Base-by-base conservation (phyloP, 805 yeast genomes). In the Barnettozyma pratensis region DNA sequence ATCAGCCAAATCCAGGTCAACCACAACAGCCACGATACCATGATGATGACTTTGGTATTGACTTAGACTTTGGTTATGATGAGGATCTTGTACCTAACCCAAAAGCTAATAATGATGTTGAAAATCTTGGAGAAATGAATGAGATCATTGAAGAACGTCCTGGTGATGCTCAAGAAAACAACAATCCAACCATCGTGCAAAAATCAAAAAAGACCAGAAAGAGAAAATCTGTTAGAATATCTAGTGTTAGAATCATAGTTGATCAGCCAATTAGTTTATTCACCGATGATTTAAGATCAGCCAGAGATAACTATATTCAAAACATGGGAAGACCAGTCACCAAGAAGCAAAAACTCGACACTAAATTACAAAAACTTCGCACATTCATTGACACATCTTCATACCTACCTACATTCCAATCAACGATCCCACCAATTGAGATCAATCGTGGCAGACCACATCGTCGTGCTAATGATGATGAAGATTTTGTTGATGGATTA, bases 401-500 rank as follows among this genome's bases (percentile, higher is more conserved):
- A 5, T 44, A 37, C 29, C 6, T 46, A 1, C 55, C 53, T 7
- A 37, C 1, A 26, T 49, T 30, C 14, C 5, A 37, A 7, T 8
- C 19, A 7, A 6, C 3, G 30, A 29, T 19, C 26, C 12, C 14
- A 12, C 34, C 19, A n/a, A 29, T 35, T 26, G 49, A 47, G 26
- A n/a, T 10, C 8, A 29, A 31, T 6, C 49, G 56, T 31, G 58
- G 57, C n/a, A 47, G 52, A 46, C 26, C 48, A 4, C 47, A 31
- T 12, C 41, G 25, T 30, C 46, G 48, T n/a, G 37, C 31, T 7
- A 42, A 39, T 26, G 46, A 53, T 30, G 53, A 52, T 29, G 56
- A 48, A 29, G 64, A 60, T 45, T 59, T 61, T 29, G 54, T 61
- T 37, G 59, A 61, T 45, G 54, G 56, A 3, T 39, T 60, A n/a